Evolutionary conservation across 202 grass and related monocot species (phyloP).

Genomic region (Schoenoplectus tabernaemontani): DNA sequence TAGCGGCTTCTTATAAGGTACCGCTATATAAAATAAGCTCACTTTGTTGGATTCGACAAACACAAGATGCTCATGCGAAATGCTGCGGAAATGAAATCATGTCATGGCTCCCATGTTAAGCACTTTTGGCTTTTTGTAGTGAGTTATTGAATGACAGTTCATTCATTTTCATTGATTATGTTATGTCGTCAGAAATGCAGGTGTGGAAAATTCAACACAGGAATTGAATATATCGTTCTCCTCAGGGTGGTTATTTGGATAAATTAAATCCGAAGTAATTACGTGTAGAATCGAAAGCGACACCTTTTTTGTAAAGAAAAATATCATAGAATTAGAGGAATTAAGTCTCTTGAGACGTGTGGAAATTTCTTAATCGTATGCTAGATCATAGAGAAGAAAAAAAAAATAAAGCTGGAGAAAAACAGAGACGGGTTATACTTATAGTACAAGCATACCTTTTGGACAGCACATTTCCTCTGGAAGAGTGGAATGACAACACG

Average conservation of each 20-base stretch:
- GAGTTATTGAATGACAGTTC: neutral
- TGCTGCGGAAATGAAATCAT: neutral
- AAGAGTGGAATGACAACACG: too few relatives aligned
- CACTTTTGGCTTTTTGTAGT: neutral
- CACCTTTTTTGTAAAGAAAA: neutral
- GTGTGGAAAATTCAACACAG: neutral
- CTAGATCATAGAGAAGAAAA: too few relatives aligned
- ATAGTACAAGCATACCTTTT: too few relatives aligned
- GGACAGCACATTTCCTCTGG: too few relatives aligned
- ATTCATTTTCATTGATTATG: neutral
- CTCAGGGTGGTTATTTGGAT: neutral
- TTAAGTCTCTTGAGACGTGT: too few relatives aligned
- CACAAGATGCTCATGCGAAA: neutral
- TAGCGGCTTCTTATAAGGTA: too few relatives aligned
- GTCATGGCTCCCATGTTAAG: neutral
- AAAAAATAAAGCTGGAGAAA: too few relatives aligned
- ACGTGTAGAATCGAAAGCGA: neutral
- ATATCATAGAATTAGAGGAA: too few relatives aligned
- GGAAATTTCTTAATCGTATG: too few relatives aligned
- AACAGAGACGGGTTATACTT: too few relatives aligned
- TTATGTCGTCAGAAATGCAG: neutral
- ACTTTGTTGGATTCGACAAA: neutral
- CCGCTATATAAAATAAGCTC: neutral
- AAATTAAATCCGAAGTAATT: neutral
- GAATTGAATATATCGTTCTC: too few relatives aligned